A percentile compares a stretch with the other conserved stretches of the same genome.
phyloP scores from a whole-genome alignment of 345 rosid genomes.

The Eucalyptus brandiana region DNA sequence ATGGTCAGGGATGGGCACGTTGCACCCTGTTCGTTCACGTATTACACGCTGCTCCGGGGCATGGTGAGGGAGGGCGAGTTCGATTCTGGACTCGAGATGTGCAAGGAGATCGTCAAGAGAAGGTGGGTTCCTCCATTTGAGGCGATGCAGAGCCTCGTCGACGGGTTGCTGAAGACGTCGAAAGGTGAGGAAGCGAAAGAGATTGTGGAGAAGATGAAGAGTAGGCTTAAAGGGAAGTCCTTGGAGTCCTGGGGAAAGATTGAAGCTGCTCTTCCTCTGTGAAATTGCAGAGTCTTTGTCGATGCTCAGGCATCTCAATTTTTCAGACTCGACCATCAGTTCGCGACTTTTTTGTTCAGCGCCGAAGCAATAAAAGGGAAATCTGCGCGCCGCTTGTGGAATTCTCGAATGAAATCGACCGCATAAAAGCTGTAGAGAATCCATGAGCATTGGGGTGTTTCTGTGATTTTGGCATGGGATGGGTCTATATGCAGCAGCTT shows the following conservation, averaged over 20 bases:
- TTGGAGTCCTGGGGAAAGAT: conserved; percentile 13
- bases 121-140: conserved; percentile 24
- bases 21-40: conserved; percentile 9
- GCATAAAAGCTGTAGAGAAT: neutral
- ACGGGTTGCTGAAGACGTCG: conserved; percentile 9
- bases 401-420: neutral
- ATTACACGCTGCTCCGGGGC: conserved; percentile 3
- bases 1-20: conserved; percentile 4
- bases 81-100: conserved; percentile 10
- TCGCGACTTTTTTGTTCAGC: neutral
- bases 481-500: neutral
- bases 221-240: conserved; percentile 9
- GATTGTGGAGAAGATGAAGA: conserved; percentile 16
- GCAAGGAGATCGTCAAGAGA: conserved; percentile 8
- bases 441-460: neutral
- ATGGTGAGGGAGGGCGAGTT: conserved; percentile 22
- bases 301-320: neutral
- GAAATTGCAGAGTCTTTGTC: neutral
- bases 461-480: neutral
- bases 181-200: conserved; percentile 11
- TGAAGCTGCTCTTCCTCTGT: conserved; percentile 13
- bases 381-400: neutral
- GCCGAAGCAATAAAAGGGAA: neutral
- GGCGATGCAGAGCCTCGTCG: conserved; percentile 4
- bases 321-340: neutral